phyloP scores from a whole-genome alignment of 2,329 filamentous ascomycete species.

The Apiospora rasikravindrae region DNA sequence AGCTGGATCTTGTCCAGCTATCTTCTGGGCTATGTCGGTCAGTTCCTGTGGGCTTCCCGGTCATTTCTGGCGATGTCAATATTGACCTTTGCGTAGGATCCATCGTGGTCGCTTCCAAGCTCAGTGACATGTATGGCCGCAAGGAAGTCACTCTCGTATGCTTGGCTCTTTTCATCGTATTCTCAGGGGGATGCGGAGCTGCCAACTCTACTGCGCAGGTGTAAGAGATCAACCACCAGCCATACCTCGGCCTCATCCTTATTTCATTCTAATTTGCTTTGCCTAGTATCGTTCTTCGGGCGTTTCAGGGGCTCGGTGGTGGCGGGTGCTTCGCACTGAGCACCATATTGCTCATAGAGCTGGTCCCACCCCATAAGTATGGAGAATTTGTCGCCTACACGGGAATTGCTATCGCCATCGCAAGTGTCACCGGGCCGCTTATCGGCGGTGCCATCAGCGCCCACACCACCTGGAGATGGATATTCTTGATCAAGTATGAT shows the following conservation, averaged over 20 bases:
- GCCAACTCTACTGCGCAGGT: background rate
- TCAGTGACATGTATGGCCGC: constrained; percentile 21
- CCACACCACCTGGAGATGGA: constrained; percentile 30
- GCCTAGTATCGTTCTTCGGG: constrained; percentile 32
- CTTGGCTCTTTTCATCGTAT: constrained; percentile 9
- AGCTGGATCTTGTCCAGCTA: background rate
- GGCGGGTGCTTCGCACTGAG: constrained; percentile 28
- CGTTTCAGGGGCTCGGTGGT: constrained; percentile 36
- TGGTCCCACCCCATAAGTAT: constrained; percentile 28
- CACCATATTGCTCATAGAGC: constrained; percentile 28
- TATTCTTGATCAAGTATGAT: constrained; percentile 30
- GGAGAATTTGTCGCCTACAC: constrained; percentile 23
- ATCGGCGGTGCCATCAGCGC: constrained; percentile 31
- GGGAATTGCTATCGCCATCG: constrained; percentile 25
- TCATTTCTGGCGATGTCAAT: no score
- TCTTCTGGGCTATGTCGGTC: background rate
- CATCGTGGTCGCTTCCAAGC: constrained; percentile 19
- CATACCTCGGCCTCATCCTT: background rate
- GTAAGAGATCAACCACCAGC: background rate
- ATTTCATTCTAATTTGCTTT: no score
- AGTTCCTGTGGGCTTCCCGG: background rate
- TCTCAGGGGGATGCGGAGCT: constrained; percentile 20
- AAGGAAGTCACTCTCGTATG: constrained; percentile 1
- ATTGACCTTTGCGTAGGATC: background rate
- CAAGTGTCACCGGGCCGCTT: constrained; percentile 28